A percentile compares a stretch with the other conserved stretches of the same genome.
These are phyloP conservation scores for Microstegium vimineum DNA, from an alignment of 176 grass and related monocot genomes.

Conservation along the genomic window DNA sequence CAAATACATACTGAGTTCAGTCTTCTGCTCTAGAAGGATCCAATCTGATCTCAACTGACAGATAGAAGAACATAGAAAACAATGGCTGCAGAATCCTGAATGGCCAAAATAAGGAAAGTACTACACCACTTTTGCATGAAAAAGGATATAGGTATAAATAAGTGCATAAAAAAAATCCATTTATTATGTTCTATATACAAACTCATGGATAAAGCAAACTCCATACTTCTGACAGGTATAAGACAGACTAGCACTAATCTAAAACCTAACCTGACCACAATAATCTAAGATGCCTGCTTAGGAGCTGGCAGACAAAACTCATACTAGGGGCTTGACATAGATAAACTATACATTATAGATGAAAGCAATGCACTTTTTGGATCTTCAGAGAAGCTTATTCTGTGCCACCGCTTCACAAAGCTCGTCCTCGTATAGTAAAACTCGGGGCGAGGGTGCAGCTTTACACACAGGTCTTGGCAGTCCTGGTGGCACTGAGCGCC, in stretches of 20 bases:
- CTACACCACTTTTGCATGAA: not conserved
- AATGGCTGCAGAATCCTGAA: not conserved
- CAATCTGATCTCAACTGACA: not conserved
- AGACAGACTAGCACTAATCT: constrained; percentile 36
- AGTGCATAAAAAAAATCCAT: not conserved
- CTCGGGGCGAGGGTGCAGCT: constrained; percentile 50
- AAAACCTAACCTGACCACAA: constrained; percentile 30
- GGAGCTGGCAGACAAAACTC: constrained; percentile 17
- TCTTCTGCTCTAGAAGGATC: not conserved
- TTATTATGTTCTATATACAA: constrained; percentile 37
- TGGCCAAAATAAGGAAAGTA: not conserved
- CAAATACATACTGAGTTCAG: not conserved
- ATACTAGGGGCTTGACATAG: constrained; percentile 24
- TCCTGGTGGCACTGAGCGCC: constrained; percentile 52
- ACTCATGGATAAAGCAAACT: constrained; percentile 25
- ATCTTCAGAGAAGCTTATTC: constrained; percentile 89
- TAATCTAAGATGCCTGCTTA: constrained; percentile 19
- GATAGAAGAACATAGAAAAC: not conserved
- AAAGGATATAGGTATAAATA: not conserved
- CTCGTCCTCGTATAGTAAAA: constrained; percentile 78
- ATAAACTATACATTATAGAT: constrained; percentile 32
- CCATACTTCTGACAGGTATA: constrained; percentile 26
- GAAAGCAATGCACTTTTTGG: not conserved
- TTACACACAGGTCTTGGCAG: constrained; percentile 67
- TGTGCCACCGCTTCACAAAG: constrained; percentile 87